Conservation (phyloP, 768 basidiomycete species). For the Sarcodon sp. region DNA sequence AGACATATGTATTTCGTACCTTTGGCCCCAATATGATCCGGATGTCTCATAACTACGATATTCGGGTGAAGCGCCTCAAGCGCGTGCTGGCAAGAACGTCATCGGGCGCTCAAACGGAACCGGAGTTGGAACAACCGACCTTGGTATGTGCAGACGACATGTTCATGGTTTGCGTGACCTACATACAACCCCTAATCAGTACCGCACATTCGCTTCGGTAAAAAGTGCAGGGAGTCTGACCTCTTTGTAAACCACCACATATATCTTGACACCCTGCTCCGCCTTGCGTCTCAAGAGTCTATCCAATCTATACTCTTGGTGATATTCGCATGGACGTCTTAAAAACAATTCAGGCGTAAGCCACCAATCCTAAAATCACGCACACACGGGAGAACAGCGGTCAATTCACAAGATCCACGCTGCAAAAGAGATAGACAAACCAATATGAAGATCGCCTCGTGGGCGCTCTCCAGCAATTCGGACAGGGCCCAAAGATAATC, state of each 20-base stretch:
- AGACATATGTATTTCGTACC: conserved; percentile 17
- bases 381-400: background rate
- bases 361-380: conserved; percentile 65
- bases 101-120: background rate
- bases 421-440: conserved; percentile 23
- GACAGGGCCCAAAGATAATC: conserved; percentile 96
- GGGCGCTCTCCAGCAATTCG: conserved; percentile 74
- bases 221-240: conserved; percentile 17
- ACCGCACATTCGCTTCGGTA: background rate
- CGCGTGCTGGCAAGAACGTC: conserved; percentile 30
- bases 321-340: conserved; percentile 76
- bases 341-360: conserved; percentile 91
- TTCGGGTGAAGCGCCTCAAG: conserved; percentile 81
- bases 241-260: conserved; percentile 93
- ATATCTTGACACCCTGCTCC: conserved; percentile 81
- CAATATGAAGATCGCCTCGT: conserved; percentile 79
- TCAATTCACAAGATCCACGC: background rate
- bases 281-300: conserved; percentile 79
- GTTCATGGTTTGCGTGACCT: conserved; percentile 86
- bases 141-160: conserved; percentile 86
- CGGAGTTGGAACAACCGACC: conserved; percentile 13
- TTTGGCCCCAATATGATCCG: conserved; percentile 80
- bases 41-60: conserved; percentile 81
- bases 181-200: background rate
- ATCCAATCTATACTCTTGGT: conserved; percentile 87